A percentile compares a stretch with the other conserved stretches of the same genome.
phyloP scores from a whole-genome alignment of 768 basidiomycete genomes.

The Auricularia sp. region DNA sequence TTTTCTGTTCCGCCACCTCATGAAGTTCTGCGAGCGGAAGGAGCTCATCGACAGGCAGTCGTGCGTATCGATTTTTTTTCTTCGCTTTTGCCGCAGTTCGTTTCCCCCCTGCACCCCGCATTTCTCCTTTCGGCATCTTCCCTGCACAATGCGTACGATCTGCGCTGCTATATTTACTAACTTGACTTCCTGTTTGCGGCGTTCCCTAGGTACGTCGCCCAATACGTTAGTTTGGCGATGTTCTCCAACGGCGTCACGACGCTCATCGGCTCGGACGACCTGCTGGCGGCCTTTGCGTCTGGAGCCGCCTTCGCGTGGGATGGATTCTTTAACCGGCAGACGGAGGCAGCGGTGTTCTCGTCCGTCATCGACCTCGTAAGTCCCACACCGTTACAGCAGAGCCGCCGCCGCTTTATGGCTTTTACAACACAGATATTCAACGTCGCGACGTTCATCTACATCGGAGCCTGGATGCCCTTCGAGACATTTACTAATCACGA shows the following conservation, averaged over 20 bases:
- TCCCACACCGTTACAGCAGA: conserved; percentile 60
- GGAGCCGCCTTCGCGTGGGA: conserved; percentile 97
- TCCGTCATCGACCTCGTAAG: conserved; percentile 85
- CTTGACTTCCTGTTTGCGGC: neutral
- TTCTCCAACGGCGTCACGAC: conserved; percentile 77
- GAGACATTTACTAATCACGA: conserved; percentile 54
- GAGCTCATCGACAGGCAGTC: conserved; percentile 89
- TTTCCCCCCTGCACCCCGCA: neutral
- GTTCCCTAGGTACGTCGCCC: conserved; percentile 57
- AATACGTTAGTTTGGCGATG: conserved; percentile 76
- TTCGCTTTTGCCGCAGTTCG: neutral
- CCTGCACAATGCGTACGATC: too few species aligned
- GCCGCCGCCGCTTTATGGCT: neutral
- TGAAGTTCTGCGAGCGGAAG: conserved; percentile 84
- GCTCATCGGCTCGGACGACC: conserved; percentile 84
- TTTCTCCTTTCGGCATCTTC: too few species aligned
- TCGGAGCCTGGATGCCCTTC: conserved; percentile 98
- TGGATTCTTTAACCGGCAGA: conserved; percentile 85
- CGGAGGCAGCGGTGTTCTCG: conserved; percentile 90
- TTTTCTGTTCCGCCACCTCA: conserved; percentile 71
- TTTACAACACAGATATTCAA: neutral
- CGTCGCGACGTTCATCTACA: conserved; percentile 68
- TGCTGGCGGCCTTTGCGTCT: conserved; percentile 89
- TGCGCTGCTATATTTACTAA: too few species aligned
- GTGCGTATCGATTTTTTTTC: neutral